Evolutionary conservation across 2,329 filamentous ascomycete genomes (phyloP), one percentile per base, ranked within the genome.

Genomic region (Metarhizium robertsii): DNA sequence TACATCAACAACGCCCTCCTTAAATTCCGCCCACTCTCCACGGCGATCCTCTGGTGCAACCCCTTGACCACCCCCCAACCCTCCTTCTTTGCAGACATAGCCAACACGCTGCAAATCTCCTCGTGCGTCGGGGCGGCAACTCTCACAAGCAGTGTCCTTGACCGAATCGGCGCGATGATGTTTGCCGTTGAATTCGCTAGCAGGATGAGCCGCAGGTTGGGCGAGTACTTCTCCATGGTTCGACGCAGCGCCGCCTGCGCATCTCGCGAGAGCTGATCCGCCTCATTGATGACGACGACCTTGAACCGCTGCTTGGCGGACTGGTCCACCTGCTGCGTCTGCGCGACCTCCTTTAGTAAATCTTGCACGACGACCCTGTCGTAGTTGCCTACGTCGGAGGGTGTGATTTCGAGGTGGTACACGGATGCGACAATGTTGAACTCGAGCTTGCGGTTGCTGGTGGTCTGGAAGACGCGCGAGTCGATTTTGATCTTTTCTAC

Each of bases 401-500:
- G 94, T 7, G 94, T 99, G 67, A 99, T 99, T 71, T 99, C 94
- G 64, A 99, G 86, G 71, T 99, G 94, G 74, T 99, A 99, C 60
- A 96, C 85, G 0, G 92, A 97, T 48, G 92, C 86, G 54, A 99
- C 94, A 61, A 99, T 95, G 75, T 96, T 99, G 81, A 99, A 99
- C 74, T 99, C 94, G 64, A 99, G 86, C 73, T 99, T 99, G 69
- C 94, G 90, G 72, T 96, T 97, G 67, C 87, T 88, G 25, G 85
- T 92, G 1, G 94, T 97, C 73, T 96, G 92, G 76, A 99, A 99
- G 57, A 96, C 88, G 61, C 94, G 88, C 13, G 91, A 90, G 69
- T 99, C 94, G 73, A 99, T 97, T 76, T 97, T 97, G 79, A 99
- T 99, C 79, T 96, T 97, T 68, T 99, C 95, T n/a, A 96, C 94